phyloP scores from a whole-genome alignment of 2,329 filamentous ascomycete genomes.

The Ophiostoma novo-ulmi region DNA sequence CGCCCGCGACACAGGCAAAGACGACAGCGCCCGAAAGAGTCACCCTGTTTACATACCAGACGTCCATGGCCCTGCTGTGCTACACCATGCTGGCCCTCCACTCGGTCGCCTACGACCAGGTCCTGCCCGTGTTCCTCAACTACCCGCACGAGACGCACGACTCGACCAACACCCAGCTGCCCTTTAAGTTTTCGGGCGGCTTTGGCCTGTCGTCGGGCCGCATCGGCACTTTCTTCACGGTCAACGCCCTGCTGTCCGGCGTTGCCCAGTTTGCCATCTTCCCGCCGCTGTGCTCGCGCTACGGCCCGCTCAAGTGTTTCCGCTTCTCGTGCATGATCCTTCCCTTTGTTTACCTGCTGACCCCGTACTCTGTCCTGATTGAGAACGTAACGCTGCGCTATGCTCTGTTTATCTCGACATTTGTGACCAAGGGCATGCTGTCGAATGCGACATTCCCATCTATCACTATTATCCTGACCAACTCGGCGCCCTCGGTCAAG shows the following conservation, averaged over 20 bases:
- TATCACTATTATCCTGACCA: slow-evolving; percentile 83
- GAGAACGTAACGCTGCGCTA: slow-evolving; percentile 47
- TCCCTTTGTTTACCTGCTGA: slow-evolving; percentile 72
- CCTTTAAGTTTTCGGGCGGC: slow-evolving; percentile 77
- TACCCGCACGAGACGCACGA: slow-evolving; percentile 55
- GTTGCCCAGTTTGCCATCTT: slow-evolving; percentile 83
- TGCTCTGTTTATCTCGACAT: slow-evolving; percentile 57
- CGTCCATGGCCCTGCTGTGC: slow-evolving; percentile 49
- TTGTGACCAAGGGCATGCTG: slow-evolving; percentile 68
- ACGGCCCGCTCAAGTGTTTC: slow-evolving; percentile 70
- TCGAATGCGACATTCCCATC: slow-evolving; percentile 86
- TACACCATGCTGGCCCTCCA: slow-evolving; percentile 82
- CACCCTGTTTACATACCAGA: slow-evolving; percentile 34
- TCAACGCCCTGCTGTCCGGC: slow-evolving; percentile 75
- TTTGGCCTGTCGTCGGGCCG: slow-evolving; percentile 67
- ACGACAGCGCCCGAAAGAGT: background rate
- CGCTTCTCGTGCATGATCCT: slow-evolving; percentile 59
- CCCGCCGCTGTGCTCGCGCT: slow-evolving; percentile 65
- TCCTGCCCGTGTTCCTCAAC: slow-evolving; percentile 84
- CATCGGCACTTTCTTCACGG: slow-evolving; percentile 80
- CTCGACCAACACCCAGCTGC: slow-evolving; percentile 56
- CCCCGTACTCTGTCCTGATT: slow-evolving; percentile 71
- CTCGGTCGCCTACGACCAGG: slow-evolving; percentile 77
- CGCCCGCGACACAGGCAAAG: background rate
- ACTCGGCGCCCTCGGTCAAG: slow-evolving; percentile 68